These are phyloP conservation scores for Chiua virens DNA, from an alignment of 768 basidiomycete species.

Conservation along the genomic window DNA sequence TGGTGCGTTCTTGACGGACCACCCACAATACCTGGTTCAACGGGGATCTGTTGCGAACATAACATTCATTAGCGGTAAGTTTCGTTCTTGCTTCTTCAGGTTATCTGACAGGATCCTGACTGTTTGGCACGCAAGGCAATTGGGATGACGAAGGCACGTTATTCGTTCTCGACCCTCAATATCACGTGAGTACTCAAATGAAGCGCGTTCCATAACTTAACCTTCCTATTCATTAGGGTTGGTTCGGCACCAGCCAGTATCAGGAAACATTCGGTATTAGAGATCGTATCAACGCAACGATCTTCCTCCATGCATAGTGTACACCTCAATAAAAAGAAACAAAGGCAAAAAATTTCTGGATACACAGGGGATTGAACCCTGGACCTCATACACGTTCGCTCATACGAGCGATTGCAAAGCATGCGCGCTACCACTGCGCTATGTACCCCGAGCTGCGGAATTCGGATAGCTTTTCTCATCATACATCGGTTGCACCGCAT, in stretches of 20 bases:
- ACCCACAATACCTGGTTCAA: conserved; percentile 33
- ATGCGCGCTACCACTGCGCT: conserved; percentile 41
- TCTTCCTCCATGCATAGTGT: no score
- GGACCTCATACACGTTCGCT: conserved; percentile 35
- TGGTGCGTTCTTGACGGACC: conserved; percentile 36
- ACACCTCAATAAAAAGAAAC: background rate
- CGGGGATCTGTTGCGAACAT: conserved; percentile 27
- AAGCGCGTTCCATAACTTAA: background rate
- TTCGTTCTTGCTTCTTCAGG: background rate
- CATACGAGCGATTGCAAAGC: conserved; percentile 31
- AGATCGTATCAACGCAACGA: no score
- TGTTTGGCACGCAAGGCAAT: conserved; percentile 18
- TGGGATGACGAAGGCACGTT: conserved; percentile 45
- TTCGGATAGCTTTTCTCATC: no score
- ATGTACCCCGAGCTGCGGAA: conserved; percentile 9
- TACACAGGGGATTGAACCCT: conserved; percentile 29
- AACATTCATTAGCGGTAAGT: conserved; percentile 9
- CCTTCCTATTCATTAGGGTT: conserved; percentile 8
- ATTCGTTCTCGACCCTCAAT: conserved; percentile 49
- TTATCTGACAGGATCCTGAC: background rate
- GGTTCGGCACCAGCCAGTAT: no score
- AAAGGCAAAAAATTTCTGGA: conserved; percentile 30
- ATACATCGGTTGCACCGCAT: no score
- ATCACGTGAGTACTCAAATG: conserved; percentile 38
- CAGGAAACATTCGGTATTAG: no score